These are phyloP conservation scores for Entomortierella chlamydospora DNA, from an alignment of 192 early-diverging fungal genomes.

Conservation along the genomic window DNA sequence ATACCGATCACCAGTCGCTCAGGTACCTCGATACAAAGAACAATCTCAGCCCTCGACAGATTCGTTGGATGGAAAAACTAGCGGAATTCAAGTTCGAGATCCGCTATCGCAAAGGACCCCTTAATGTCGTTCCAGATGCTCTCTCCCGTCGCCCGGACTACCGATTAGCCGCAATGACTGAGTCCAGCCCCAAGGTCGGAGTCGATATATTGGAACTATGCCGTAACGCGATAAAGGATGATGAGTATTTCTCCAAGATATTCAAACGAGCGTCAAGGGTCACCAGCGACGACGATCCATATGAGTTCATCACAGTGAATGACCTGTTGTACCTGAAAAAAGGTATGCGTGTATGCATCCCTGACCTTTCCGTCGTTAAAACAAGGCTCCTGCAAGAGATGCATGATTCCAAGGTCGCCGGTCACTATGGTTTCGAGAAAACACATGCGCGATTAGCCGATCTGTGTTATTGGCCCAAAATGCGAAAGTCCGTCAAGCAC, in stretches of 20 bases:
- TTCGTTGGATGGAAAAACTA: slow-evolving; percentile 14
- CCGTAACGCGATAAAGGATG: background rate
- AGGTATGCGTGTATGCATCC: background rate
- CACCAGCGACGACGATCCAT: background rate
- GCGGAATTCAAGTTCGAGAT: slow-evolving; percentile 15
- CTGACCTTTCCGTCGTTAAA: background rate
- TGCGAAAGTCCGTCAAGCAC: background rate
- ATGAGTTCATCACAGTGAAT: too few species aligned
- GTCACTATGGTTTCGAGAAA: background rate
- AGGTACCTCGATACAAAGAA: slow-evolving; percentile 41
- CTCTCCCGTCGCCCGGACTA: slow-evolving; percentile 33
- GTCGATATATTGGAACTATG: background rate
- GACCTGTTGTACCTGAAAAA: too few species aligned
- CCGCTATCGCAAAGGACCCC: slow-evolving; percentile 11
- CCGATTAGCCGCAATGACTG: too few species aligned
- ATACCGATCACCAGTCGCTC: slow-evolving; percentile 42
- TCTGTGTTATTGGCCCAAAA: slow-evolving; percentile 16
- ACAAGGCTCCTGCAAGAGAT: background rate
- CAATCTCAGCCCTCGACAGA: slow-evolving; percentile 17
- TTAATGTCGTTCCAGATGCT: slow-evolving; percentile 47
- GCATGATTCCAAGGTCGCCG: background rate
- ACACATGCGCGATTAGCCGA: background rate
- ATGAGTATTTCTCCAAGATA: slow-evolving; percentile 6
- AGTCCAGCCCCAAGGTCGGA: too few species aligned
- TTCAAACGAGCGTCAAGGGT: background rate